Conservation (phyloP, 2,329 filamentous ascomycete species). For the Scedosporium aurantiacum region DNA sequence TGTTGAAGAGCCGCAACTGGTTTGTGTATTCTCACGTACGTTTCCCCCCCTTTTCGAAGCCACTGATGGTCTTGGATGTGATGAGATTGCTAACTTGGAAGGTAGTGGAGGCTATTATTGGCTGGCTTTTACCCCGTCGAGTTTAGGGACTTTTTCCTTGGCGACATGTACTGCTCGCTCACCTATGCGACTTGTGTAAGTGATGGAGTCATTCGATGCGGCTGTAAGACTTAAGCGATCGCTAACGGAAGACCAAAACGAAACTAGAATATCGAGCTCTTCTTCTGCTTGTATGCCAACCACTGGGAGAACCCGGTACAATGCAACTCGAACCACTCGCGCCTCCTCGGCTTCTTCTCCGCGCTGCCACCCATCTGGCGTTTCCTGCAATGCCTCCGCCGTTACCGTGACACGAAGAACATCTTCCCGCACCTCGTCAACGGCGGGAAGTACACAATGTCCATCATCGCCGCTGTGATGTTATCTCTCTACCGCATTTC, state of each 20-base stretch:
- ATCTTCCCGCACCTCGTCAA: slow-evolving; percentile 89
- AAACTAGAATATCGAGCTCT: slow-evolving; percentile 70
- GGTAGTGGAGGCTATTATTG: slow-evolving; percentile 64
- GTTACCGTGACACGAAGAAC: slow-evolving; percentile 78
- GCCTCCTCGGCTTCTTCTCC: slow-evolving; percentile 72
- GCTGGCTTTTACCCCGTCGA: slow-evolving; percentile 88
- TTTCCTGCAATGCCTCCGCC: slow-evolving; percentile 77
- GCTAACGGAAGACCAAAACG: no score
- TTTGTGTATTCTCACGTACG: slow-evolving; percentile 75
- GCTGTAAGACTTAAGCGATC: no score
- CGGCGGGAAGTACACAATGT: slow-evolving; percentile 80
- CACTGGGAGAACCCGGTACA: slow-evolving; percentile 60
- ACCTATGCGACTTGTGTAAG: slow-evolving; percentile 57
- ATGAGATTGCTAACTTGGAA: not conserved
- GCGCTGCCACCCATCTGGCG: slow-evolving; percentile 83
- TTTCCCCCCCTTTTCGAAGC: not conserved
- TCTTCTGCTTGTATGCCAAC: slow-evolving; percentile 87
- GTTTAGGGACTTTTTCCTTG: slow-evolving; percentile 93
- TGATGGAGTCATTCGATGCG: not conserved
- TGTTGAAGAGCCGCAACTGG: slow-evolving; percentile 71
- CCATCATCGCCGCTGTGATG: slow-evolving; percentile 66
- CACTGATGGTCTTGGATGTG: not conserved
- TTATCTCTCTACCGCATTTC: slow-evolving; percentile 78
- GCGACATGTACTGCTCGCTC: slow-evolving; percentile 93
- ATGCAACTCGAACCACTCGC: slow-evolving; percentile 80